These are phyloP conservation scores for Trapa bicornis DNA, from an alignment of 345 rosid species.

Conservation along the genomic window DNA sequence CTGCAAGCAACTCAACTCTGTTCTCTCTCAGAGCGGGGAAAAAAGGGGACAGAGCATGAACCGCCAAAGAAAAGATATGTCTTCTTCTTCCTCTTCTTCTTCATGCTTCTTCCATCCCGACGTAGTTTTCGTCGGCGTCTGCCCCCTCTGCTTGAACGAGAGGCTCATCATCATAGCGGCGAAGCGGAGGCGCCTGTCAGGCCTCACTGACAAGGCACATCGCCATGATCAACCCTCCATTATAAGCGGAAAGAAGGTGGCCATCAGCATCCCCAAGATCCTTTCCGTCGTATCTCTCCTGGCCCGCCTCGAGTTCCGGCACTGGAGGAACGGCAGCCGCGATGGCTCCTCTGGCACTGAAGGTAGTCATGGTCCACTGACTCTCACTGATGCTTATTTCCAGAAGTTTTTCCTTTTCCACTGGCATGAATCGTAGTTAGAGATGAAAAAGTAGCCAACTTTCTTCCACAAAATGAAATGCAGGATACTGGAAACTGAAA, in stretches of 20 bases:
- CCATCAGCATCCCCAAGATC: slow-evolving; percentile 49
- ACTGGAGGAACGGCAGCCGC: slow-evolving; percentile 25
- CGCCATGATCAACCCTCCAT: slow-evolving; percentile 3
- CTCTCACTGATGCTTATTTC: no score
- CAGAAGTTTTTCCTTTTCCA: no score
- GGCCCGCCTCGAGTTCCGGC: slow-evolving; percentile 47
- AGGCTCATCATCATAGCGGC: slow-evolving; percentile 74
- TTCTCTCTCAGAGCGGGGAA: no score
- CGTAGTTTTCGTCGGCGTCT: slow-evolving; percentile 50
- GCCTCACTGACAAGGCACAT: slow-evolving; percentile 2
- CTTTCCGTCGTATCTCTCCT: slow-evolving; percentile 66
- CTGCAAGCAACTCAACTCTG: no score
- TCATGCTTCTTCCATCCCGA: slow-evolving; percentile 73
- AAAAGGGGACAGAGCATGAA: slow-evolving; percentile 26
- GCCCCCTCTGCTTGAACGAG: slow-evolving; percentile 68
- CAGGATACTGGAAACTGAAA: background rate
- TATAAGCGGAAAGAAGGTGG: slow-evolving; percentile 16
- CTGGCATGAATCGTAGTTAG: no score
- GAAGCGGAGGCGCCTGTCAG: slow-evolving; percentile 28
- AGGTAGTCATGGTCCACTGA: slow-evolving; percentile 29
- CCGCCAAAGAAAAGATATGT: slow-evolving; percentile 35
- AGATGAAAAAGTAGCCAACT: no score
- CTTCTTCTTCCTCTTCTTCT: slow-evolving; percentile 16
- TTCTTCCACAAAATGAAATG: no score
- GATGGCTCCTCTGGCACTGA: slow-evolving; percentile 60